Base-by-base conservation (phyloP, 179 eudicot genomes). In the Spergularia azorica region DNA sequence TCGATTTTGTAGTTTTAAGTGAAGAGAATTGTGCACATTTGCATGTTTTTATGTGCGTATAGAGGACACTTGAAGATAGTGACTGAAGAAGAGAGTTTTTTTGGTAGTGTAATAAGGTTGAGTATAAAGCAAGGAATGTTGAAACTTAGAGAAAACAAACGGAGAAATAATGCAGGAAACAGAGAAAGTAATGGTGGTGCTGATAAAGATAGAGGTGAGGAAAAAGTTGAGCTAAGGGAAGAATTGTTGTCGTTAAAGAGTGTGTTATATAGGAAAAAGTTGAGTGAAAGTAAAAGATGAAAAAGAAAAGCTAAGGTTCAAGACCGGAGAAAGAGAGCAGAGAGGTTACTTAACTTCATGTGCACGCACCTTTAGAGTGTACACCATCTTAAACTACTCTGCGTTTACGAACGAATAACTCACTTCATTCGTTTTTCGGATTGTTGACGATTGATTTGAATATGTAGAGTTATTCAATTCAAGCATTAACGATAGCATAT, bases 321-420 rank as follows among this genome's bases (percentile, higher is more conserved):
- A 62, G 36, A 64, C 48, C 4, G 32, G 32, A 26, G 32, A 26
- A 26, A 26, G 32, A 0, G 59, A 12, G 11, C 4, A 15, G 15
- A 10, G 38, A 21, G 50, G 18, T 21, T 17, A 86, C 82, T 77
- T 77, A 80, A 84, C 90, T 92, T 92, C 84, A 85, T 85, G 86
- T 78, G 87, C 86, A 90, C 85, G 73, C 26, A 38, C 9, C 52
- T 63, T 41, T 43, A 55, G 58, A 54, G 48, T 18, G 46, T 52
- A 55, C 54, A 26, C 21, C 61, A n/a, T 18, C n/a, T 16, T 18
- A 13, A 10, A 38, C 13, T 63, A 46, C 48, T 32, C 75, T 73
- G 43, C 41, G 60, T 2, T 63, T 58, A 56, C 58, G 32, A 26
- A 26, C 32, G 32, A 26, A 26, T 26, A 26, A 26, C 32, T 26